phyloP scores from a whole-genome alignment of 305 asterid species.

The Plantago coronopus region DNA sequence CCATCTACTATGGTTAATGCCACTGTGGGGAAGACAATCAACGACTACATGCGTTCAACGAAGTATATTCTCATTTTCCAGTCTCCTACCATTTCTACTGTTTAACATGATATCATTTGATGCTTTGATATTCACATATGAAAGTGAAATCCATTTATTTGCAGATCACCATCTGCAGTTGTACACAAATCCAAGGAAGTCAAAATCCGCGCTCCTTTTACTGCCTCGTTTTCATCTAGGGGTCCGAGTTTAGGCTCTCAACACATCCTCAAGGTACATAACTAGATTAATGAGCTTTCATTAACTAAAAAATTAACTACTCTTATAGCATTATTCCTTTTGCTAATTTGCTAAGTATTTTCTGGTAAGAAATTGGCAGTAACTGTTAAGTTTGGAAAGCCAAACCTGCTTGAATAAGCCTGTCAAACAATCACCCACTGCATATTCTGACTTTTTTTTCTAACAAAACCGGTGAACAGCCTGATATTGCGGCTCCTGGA shows the following conservation, averaged over 20 bases:
- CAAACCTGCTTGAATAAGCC: background rate
- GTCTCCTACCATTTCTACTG: no score
- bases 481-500: conserved; percentile 87
- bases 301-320: no score
- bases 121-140: background rate
- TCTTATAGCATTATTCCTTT: no score
- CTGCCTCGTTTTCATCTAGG: conserved; percentile 84
- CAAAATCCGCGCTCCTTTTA: conserved; percentile 61
- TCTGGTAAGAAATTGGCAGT: no score
- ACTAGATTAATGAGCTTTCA: no score
- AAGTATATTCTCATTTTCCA: conserved; percentile 28
- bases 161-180: conserved; percentile 70
- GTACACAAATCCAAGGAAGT: conserved; percentile 60
- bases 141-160: conserved; percentile 4
- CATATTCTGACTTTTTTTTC: conserved; percentile 4
- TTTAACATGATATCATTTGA: background rate
- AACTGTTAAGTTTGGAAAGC: no score
- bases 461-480: conserved; percentile 44
- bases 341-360: no score
- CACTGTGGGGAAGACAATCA: conserved; percentile 48
- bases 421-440: background rate
- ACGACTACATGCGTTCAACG: conserved; percentile 52
- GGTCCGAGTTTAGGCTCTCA: conserved; percentile 74
- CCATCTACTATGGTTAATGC: conserved; percentile 70
- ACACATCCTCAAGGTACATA: conserved; percentile 62